Evolutionary conservation across 1,284 basidiomycete species (phyloP).

Genomic region (Ceratobasidium sp.): DNA sequence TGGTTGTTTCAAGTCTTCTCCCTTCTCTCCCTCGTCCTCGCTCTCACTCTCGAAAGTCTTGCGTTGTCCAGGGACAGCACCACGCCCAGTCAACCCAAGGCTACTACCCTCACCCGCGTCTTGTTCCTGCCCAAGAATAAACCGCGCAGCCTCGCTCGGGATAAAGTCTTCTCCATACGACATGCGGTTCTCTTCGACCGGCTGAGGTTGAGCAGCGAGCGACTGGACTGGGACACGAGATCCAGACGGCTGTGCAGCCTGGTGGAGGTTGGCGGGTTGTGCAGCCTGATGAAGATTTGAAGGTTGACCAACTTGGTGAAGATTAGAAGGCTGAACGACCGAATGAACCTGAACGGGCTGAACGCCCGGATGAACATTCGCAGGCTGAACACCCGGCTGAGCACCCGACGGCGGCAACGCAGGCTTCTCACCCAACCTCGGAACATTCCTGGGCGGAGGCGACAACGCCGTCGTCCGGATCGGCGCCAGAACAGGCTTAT

Average conservation of each 20-base stretch:
- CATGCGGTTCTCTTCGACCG: conserved; percentile 8
- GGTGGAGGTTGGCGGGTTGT: background rate
- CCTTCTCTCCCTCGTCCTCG: conserved; percentile 53
- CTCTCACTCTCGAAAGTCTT: conserved; percentile 50
- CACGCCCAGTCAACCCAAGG: conserved; percentile 23
- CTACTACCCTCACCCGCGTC: conserved; percentile 5
- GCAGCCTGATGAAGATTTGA: background rate
- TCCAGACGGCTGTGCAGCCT: background rate
- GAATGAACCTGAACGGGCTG: too few species aligned
- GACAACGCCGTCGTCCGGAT: conserved; percentile 38
- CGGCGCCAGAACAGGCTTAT: conserved; percentile 30
- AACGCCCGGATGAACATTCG: too few species aligned
- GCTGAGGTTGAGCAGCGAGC: background rate
- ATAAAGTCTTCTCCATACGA: conserved; percentile 26
- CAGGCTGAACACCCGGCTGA: too few species aligned
- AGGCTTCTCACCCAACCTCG: background rate
- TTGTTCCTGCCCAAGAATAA: conserved; percentile 28
- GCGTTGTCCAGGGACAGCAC: conserved; percentile 26
- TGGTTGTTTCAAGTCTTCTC: conserved; percentile 49
- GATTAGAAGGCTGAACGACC: too few species aligned
- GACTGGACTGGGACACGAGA: background rate
- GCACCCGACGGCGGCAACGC: background rate
- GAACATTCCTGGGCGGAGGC: conserved; percentile 11
- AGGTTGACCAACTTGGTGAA: too few species aligned
- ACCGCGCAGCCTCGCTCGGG: conserved; percentile 41